These are phyloP conservation scores for Colletotrichum plurivorum DNA, from an alignment of 2,329 filamentous ascomycete genomes.

Conservation along the genomic window DNA sequence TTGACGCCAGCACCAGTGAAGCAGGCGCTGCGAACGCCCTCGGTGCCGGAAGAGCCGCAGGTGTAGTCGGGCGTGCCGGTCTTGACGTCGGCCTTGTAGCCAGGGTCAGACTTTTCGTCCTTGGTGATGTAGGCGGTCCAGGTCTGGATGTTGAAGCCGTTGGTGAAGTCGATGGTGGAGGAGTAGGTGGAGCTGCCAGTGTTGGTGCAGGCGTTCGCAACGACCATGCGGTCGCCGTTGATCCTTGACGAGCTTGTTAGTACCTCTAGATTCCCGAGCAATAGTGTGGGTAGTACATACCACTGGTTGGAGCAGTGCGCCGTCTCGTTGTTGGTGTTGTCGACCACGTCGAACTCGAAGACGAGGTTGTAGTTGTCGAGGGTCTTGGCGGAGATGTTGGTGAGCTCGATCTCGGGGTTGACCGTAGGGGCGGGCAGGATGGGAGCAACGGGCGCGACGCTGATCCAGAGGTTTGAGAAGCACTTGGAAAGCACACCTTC, in stretches of 20 bases:
- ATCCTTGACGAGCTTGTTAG: neutral
- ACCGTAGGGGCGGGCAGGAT: neutral
- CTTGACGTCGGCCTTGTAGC: neutral
- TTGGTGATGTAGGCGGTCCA: neutral
- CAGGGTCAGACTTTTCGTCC: neutral
- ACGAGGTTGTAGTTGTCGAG: slow-evolving; percentile 2
- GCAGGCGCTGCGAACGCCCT: slow-evolving; percentile 4
- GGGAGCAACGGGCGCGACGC: neutral
- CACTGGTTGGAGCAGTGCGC: slow-evolving; percentile 1
- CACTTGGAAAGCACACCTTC: no score
- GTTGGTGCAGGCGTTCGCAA: neutral
- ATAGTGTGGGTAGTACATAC: neutral
- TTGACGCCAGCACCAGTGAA: neutral
- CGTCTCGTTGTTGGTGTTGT: neutral
- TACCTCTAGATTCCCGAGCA: neutral
- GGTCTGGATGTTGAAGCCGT: neutral
- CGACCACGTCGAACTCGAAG: slow-evolving; percentile 3
- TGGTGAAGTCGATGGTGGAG: slow-evolving; percentile 3
- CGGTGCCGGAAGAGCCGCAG: slow-evolving; percentile 7
- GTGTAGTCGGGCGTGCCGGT: slow-evolving; percentile 14
- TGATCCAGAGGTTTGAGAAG: no score
- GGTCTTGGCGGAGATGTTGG: slow-evolving; percentile 5
- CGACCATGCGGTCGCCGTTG: no score
- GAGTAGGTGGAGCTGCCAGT: slow-evolving; percentile 1
- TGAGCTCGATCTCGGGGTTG: neutral